Conservation (phyloP, 2,329 filamentous ascomycete genomes). For the Penicillium sp. region DNA sequence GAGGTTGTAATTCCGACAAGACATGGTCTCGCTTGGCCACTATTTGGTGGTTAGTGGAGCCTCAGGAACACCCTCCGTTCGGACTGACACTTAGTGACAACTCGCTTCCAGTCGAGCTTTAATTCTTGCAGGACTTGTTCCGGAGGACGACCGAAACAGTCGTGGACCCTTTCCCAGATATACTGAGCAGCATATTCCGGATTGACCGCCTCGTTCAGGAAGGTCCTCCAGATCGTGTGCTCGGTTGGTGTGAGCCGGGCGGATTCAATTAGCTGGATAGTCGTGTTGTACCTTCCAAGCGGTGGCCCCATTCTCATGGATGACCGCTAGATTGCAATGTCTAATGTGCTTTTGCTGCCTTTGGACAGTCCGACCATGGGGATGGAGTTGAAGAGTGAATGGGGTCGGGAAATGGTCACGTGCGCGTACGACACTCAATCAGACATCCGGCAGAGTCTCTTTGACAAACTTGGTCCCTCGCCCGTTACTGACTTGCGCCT, state of each 20-base stretch:
- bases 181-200: no score
- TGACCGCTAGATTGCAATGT: neutral
- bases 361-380: neutral
- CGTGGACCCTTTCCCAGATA: no score
- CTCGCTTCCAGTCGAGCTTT: no score
- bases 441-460: neutral
- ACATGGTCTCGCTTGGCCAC: no score
- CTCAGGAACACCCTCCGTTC: no score
- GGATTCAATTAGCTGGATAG: constrained; percentile 4
- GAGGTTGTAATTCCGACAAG: no score
- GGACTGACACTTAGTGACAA: no score
- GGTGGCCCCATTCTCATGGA: neutral
- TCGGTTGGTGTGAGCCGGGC: constrained; percentile 5
- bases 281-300: neutral
- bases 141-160: no score
- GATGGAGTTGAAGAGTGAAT: neutral
- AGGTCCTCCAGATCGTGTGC: neutral
- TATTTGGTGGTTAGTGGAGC: no score
- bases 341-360: neutral
- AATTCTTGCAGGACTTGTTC: no score
- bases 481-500: no score
- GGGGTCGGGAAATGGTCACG: neutral
- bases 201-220: no score
- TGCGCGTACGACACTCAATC: neutral
- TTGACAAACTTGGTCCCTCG: neutral